A percentile compares a stretch with the other conserved stretches of the same genome.
Evolutionary conservation across 306 rosid species (phyloP).

Genomic region (Vigna nakashimae): DNA sequence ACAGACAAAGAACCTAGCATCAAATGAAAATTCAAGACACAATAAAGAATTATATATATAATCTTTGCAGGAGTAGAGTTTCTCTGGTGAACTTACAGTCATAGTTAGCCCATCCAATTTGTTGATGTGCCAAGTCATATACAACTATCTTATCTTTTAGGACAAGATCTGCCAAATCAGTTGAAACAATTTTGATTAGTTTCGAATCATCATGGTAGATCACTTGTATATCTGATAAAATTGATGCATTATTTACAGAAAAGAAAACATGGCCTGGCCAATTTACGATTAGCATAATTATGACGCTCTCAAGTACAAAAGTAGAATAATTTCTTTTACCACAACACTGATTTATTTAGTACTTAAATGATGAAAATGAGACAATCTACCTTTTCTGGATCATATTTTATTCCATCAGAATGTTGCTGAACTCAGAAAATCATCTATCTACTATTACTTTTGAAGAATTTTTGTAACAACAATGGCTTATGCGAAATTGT

Average conservation of each 20-base stretch:
- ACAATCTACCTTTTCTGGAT: conserved; percentile 18
- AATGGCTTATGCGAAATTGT: conserved; percentile 4
- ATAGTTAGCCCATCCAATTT: conserved; percentile 84
- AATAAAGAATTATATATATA: conserved; percentile 9
- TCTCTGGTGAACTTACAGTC: conserved; percentile 72
- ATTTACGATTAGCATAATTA: conserved; percentile 21
- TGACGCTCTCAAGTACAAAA: conserved; percentile 24
- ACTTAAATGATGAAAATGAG: conserved; percentile 26
- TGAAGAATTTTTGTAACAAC: background rate
- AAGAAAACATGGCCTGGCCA: background rate
- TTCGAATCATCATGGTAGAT: background rate
- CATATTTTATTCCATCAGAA: conserved; percentile 3
- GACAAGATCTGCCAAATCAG: conserved; percentile 73
- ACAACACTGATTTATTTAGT: background rate
- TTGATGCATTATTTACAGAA: background rate
- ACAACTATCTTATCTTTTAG: conserved; percentile 87
- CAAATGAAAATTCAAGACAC: conserved; percentile 7
- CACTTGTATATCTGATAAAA: conserved; percentile 13
- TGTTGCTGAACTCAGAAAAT: conserved; percentile 20
- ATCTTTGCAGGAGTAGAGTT: conserved; percentile 12
- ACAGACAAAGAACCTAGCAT: conserved; percentile 79
- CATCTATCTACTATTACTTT: conserved; percentile 1
- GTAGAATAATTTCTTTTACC: background rate
- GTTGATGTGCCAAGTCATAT: conserved; percentile 80
- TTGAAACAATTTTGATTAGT: conserved; percentile 28